Evolutionary conservation across 2,329 filamentous ascomycete genomes (phyloP), one percentile per base, ranked within the genome.

Genomic region (Sclerotinia subarctica): DNA sequence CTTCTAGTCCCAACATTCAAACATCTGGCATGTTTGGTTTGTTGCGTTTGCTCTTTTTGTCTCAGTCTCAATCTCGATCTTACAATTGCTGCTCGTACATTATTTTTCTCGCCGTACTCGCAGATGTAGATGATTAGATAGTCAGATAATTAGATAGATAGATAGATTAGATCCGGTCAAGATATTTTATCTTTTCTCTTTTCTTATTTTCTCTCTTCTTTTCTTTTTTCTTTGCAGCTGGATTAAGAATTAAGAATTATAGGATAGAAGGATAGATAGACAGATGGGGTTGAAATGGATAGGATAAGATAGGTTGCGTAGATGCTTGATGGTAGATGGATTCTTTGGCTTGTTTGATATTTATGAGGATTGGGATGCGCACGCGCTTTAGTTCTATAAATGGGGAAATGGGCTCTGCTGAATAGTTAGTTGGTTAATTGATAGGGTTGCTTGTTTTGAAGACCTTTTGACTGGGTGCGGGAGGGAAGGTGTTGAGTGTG

Each of bases 21-120:
- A 51, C 32, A 51, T 63, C 44, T 63, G 29, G 46, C 32, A 63
- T 63, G 32, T 63, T 63, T 38, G 15, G n/a, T 46, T 63, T 51
- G 46, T 51, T 52, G 21, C 13, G 26, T 38, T 51, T 5, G 8
- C 15, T 51, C n/a, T 63, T 26, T 51, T 19, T n/a, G 13, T 26
- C n/a, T 24, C 46, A 3, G 15, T 62, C 29, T 35, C 47, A 56
- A 19, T 56, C 53, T 56, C 19, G 5, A 21, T 47, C 59, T 51
- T 21, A 5, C 6, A n/a, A 15, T 62, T 38, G 46, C 51, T 24
- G 24, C n/a, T 15, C 4, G 26, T 15, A 24, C 8, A n/a, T n/a
- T n/a, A 51, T 11, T 54, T 38, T 49, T 42, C n/a, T 38, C 29
- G 49, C n/a, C 8, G 47, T 63, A 51, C n/a, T 62, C 46, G 17